Base-by-base conservation (phyloP, 805 yeast species). In the Ogataea parapolymorpha region DNA sequence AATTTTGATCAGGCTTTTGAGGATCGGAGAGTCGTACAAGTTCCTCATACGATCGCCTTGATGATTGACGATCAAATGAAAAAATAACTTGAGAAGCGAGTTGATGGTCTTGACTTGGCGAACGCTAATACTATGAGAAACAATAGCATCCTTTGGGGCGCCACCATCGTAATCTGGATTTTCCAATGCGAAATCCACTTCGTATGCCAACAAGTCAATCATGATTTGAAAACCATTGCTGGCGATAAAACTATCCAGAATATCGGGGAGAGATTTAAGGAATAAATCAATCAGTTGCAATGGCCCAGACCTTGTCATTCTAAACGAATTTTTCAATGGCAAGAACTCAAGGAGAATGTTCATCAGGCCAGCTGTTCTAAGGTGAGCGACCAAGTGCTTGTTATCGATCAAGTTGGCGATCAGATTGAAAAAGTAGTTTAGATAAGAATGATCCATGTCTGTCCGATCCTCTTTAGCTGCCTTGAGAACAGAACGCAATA, bases 31-130 rank as follows among this genome's bases (percentile, higher is more conserved):
- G 54, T 91, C 98, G 54, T 87, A 85, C 28, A 91, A 62, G 48
- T 87, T 87, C 59, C 96, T 76, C 54, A 88, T 75, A 44, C 93
- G 71, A 56, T 89, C 96, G 30, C 95, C 93, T 4, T 83, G 75
- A 38, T 86, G 88, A n/a, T 80, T 72, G 41, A 77, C 77, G 30
- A 90, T 70, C 33, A 89, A 61, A 47, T 79, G 74, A 16, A 77
- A 62, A 0, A 82, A 79, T 18, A 89, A 71, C 46, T 79, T 84
- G 50, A 88, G 62, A 36, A 85, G 58, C 29, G 80, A 72, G 46
- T 77, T 67, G n/a, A 81, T 63, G 45, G 75, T 69, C 29, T 77
- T 72, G 7, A 80, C 75, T 53, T 84, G 88, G 45, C 80, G 68
- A 49, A 74, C 78, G 5, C 80, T 68, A 13, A 81, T 77, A 2